Percentiles rank a stretch among this genome's conserved stretches.
Conservation (phyloP, 805 yeast genomes). For the Diddensiella caesifluorescens region DNA sequence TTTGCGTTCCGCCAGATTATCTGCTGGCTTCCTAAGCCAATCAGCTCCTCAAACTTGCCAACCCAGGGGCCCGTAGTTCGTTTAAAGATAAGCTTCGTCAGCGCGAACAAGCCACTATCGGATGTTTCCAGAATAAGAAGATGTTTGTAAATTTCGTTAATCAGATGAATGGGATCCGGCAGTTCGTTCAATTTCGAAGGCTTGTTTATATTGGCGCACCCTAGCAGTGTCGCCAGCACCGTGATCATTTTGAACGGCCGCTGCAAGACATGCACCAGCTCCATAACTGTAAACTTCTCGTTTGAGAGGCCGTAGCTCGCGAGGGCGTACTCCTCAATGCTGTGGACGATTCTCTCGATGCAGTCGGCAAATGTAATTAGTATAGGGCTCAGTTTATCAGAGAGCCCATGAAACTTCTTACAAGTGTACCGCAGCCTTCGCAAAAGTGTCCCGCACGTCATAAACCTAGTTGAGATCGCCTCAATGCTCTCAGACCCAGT, state of each 20-base stretch:
- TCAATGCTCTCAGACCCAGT: constrained; percentile 2
- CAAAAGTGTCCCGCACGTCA: constrained; percentile 13
- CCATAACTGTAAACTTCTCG: neutral
- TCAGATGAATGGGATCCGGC: constrained; percentile 10
- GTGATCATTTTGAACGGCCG: constrained; percentile 4
- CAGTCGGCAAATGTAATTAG: constrained; percentile 16
- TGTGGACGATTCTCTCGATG: constrained; percentile 8
- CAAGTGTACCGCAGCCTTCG: constrained; percentile 12
- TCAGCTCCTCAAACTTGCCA: constrained; percentile 8
- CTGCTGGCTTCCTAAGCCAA: constrained; percentile 10
- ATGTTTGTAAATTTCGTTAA: constrained; percentile 13
- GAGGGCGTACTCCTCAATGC: neutral
- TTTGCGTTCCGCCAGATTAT: constrained; percentile 6
- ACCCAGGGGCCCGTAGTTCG: constrained; percentile 15
- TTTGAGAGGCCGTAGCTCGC: neutral
- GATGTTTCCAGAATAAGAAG: constrained; percentile 13
- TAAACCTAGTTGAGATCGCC: neutral
- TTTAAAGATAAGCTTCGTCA: constrained; percentile 8
- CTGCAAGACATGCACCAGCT: constrained; percentile 2
- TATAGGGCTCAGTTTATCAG: constrained; percentile 1
- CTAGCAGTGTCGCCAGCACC: constrained; percentile 14
- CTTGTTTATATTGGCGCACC: constrained; percentile 14
- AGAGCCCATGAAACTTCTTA: neutral
- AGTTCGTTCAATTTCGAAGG: constrained; percentile 7
- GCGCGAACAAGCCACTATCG: constrained; percentile 7